phyloP scores from a whole-genome alignment of 305 asterid genomes.

The Fraxinus sp. region DNA sequence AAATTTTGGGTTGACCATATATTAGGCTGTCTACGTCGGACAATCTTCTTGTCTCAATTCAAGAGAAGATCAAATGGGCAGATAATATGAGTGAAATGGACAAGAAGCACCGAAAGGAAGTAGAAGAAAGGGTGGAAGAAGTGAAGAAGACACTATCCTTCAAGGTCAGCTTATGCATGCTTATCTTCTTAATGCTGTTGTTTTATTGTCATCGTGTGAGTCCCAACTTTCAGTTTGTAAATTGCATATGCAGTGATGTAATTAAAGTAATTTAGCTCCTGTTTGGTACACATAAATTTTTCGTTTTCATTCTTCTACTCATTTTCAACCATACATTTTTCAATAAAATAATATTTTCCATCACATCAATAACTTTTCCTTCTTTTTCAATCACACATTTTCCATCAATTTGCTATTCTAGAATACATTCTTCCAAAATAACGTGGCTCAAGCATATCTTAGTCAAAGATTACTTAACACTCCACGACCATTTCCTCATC shows the following conservation, averaged over 20 bases:
- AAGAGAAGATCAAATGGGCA: constrained; percentile 91
- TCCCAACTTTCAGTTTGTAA: not conserved
- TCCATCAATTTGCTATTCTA: no score
- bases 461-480: not conserved
- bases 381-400: no score
- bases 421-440: no score
- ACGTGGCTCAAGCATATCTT: no score
- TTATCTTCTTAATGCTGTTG: constrained; percentile 2
- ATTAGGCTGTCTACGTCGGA: constrained; percentile 74
- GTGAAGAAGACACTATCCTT: constrained; percentile 59
- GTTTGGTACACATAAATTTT: no score
- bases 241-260: not conserved
- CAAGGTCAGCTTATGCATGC: constrained; percentile 61
- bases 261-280: not conserved
- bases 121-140: constrained; percentile 70
- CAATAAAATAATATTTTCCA: no score
- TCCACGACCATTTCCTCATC: not conserved
- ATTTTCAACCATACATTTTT: no score
- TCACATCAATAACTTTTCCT: no score
- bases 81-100: constrained; percentile 65
- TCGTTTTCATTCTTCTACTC: no score
- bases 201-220: not conserved
- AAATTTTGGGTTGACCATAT: constrained; percentile 17
- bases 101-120: constrained; percentile 67
- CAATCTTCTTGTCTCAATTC: constrained; percentile 69